Conservation (phyloP, 257 asterid genomes). For the Solanum dulcamara region DNA sequence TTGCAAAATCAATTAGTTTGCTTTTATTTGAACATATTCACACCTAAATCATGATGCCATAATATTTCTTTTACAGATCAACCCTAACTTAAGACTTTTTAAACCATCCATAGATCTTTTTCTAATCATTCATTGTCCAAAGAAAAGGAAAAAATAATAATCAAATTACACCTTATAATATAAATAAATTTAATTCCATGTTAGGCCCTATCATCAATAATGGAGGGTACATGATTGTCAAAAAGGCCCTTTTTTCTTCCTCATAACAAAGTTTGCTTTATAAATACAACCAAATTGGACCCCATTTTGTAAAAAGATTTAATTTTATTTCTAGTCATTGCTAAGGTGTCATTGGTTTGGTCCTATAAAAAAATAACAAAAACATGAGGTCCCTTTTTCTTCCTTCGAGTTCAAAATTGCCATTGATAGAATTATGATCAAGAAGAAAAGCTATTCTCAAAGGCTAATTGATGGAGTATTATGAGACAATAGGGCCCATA, state of each 20-base stretch:
- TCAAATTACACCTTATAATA: not conserved
- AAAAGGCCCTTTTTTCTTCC: constrained; percentile 6
- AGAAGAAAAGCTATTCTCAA: constrained; percentile 22
- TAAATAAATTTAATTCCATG: not conserved
- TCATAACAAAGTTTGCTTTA: not conserved
- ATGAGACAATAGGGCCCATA: constrained; percentile 46
- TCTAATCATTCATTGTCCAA: not conserved
- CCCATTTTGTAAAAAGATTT: not conserved
- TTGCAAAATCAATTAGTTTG: not conserved
- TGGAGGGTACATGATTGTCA: constrained; percentile 1
- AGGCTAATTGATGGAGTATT: constrained; percentile 41
- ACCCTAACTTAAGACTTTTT: not conserved
- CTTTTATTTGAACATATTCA: not conserved
- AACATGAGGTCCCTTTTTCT: not conserved
- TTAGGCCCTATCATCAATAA: not conserved
- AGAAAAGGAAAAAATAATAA: not conserved
- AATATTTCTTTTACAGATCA: constrained; percentile 9
- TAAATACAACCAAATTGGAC: not conserved
- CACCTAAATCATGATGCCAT: constrained; percentile 7
- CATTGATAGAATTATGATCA: constrained; percentile 32
- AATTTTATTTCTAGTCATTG: not conserved
- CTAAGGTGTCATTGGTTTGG: not conserved
- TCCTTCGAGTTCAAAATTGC: constrained; percentile 22
- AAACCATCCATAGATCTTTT: not conserved
- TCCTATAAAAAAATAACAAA: not conserved